Conservation (phyloP, 306 rosid species). For the Comarum palustre region DNA sequence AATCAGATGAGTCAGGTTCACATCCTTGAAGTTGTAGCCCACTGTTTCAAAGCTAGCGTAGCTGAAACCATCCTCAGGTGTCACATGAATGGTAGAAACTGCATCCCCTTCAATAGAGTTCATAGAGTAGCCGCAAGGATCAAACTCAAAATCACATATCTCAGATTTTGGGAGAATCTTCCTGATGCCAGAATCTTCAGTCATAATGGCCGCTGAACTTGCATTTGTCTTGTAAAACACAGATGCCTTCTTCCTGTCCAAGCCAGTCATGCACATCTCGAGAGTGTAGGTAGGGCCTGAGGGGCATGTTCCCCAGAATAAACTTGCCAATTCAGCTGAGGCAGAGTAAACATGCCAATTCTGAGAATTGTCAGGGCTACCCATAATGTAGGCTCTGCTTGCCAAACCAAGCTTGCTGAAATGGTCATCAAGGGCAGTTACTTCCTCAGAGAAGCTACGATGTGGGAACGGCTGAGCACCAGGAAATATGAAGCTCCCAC, state of each 20-base stretch:
- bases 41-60: slow-evolving; percentile 89
- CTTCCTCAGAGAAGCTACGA: slow-evolving; percentile 75
- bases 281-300: slow-evolving; percentile 53
- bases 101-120: slow-evolving; percentile 78
- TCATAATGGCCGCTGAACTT: slow-evolving; percentile 63
- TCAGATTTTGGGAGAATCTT: slow-evolving; percentile 75
- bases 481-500: slow-evolving; percentile 88
- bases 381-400: slow-evolving; percentile 71
- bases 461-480: slow-evolving; percentile 83
- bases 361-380: slow-evolving; percentile 49
- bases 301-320: slow-evolving; percentile 30
- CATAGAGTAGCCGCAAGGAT: slow-evolving; percentile 97
- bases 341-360: slow-evolving; percentile 91
- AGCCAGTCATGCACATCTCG: slow-evolving; percentile 93
- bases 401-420: slow-evolving; percentile 62
- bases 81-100: slow-evolving; percentile 82
- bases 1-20: slow-evolving; percentile 43
- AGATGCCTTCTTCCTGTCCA: slow-evolving; percentile 65
- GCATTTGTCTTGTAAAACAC: slow-evolving; percentile 55
- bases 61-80: slow-evolving; percentile 97
- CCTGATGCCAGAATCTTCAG: slow-evolving; percentile 66
- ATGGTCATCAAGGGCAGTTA: slow-evolving; percentile 62
- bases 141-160: slow-evolving; percentile 85
- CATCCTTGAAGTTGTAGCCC: slow-evolving; percentile 57
- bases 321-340: slow-evolving; percentile 33